These are phyloP conservation scores for Simmondsia chinensis DNA, from an alignment of 148 eudicot species.

Conservation along the genomic window DNA sequence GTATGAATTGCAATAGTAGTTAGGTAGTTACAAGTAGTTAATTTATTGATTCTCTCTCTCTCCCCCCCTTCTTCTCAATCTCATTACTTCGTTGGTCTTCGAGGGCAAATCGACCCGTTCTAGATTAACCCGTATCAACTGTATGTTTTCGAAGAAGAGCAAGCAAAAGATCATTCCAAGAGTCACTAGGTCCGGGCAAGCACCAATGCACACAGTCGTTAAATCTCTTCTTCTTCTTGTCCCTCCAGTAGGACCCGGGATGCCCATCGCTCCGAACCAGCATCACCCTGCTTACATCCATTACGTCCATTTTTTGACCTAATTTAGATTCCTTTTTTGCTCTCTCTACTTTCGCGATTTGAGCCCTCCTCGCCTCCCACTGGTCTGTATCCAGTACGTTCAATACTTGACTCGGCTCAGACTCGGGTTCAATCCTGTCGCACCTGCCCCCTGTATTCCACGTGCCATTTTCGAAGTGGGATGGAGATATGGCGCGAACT, in stretches of 20 bases:
- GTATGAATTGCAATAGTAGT: no score
- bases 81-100: no score
- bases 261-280: conserved; percentile 54
- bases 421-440: conserved; percentile 16
- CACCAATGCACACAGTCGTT: conserved; percentile 66
- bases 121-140: no score
- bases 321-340: conserved; percentile 12
- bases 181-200: conserved; percentile 56
- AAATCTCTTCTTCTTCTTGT: conserved; percentile 21
- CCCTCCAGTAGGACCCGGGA: conserved; percentile 41
- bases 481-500: conserved; percentile 35
- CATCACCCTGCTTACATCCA: conserved; percentile 40
- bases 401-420: conserved; percentile 2
- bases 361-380: conserved; percentile 29
- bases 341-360: conserved; percentile 31
- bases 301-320: conserved; percentile 14
- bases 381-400: conserved; percentile 5
- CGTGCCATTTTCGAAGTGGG: conserved; percentile 41
- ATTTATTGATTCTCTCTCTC: no score
- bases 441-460: conserved; percentile 41
- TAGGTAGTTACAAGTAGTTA: no score
- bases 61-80: no score
- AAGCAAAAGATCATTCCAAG: conserved; percentile 44
- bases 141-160: no score
- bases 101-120: no score